Percentiles rank a stretch among this genome's conserved stretches.
Conservation (phyloP, 2,329 filamentous ascomycete species). For the Podosphaera leucotricha region DNA sequence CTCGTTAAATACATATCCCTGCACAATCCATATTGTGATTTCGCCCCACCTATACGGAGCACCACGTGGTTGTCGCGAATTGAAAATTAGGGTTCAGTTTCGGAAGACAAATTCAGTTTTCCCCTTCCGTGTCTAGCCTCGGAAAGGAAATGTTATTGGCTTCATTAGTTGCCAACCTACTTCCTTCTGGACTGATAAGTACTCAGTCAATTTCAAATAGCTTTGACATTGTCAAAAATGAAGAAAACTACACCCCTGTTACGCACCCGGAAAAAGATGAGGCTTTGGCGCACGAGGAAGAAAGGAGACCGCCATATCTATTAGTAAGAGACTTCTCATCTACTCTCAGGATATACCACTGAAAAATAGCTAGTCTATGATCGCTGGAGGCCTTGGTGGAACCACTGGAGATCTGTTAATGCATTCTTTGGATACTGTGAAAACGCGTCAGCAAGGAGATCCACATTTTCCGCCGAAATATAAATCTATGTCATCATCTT, state of each 20-base stretch:
- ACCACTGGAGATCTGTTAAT: slow-evolving; percentile 91
- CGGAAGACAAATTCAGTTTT: neutral
- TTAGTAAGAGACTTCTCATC: slow-evolving; percentile 26
- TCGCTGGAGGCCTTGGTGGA: slow-evolving; percentile 80
- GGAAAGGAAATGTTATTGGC: slow-evolving; percentile 31
- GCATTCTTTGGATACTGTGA: slow-evolving; percentile 97
- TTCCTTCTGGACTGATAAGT: slow-evolving; percentile 20
- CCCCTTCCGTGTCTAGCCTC: slow-evolving; percentile 2
- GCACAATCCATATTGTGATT: no score
- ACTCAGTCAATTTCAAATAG: slow-evolving; percentile 10
- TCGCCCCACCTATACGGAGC: neutral
- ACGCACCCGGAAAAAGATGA: slow-evolving; percentile 18
- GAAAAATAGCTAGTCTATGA: slow-evolving; percentile 45
- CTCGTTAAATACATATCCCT: no score
- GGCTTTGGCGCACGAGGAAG: slow-evolving; percentile 16
- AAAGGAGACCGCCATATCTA: slow-evolving; percentile 35
- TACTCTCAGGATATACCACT: slow-evolving; percentile 4
- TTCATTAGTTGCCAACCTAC: slow-evolving; percentile 27
- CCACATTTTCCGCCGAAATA: slow-evolving; percentile 85
- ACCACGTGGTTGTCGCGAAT: neutral
- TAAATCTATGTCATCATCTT: slow-evolving; percentile 69
- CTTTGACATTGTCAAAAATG: slow-evolving; percentile 17
- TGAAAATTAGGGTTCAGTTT: neutral
- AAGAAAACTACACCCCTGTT: slow-evolving; percentile 7
- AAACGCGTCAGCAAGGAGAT: slow-evolving; percentile 92